These are phyloP conservation scores for Sonneratia alba DNA, from an alignment of 345 rosid species.

Conservation along the genomic window DNA sequence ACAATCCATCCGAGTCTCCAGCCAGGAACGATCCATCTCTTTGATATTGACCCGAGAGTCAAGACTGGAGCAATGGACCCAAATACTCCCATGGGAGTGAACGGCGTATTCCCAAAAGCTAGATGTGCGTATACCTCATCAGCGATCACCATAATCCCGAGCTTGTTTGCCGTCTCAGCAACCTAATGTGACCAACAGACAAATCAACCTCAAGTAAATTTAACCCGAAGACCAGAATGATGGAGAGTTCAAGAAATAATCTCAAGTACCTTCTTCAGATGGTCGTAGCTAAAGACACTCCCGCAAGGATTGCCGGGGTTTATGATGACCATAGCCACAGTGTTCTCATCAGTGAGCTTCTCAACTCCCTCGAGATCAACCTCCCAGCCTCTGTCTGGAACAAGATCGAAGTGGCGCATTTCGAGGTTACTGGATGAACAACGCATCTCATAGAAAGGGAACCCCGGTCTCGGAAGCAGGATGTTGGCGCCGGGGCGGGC, in stretches of 20 bases:
- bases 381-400: constrained; percentile 31
- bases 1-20: constrained; percentile 65
- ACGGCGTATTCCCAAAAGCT: constrained; percentile 38
- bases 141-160: constrained; percentile 40
- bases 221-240: not conserved
- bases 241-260: no score
- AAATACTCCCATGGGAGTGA: constrained; percentile 44
- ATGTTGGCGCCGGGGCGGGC: constrained; percentile 24
- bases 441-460: constrained; percentile 17
- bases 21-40: constrained; percentile 59
- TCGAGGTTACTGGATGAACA: constrained; percentile 13
- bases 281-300: constrained; percentile 31
- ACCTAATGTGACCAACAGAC: constrained; percentile 14
- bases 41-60: constrained; percentile 53
- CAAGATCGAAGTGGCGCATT: constrained; percentile 24
- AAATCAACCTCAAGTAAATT: not conserved
- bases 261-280: constrained; percentile 28
- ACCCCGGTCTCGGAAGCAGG: constrained; percentile 29
- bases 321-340: constrained; percentile 18
- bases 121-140: constrained; percentile 51
- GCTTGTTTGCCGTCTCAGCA: constrained; percentile 44
- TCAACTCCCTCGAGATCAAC: constrained; percentile 20
- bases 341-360: constrained; percentile 22
- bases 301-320: constrained; percentile 56
- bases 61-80: constrained; percentile 45